Evolutionary conservation across 768 basidiomycete species (phyloP).

Genomic region (Gloeophyllum trabeum): DNA sequence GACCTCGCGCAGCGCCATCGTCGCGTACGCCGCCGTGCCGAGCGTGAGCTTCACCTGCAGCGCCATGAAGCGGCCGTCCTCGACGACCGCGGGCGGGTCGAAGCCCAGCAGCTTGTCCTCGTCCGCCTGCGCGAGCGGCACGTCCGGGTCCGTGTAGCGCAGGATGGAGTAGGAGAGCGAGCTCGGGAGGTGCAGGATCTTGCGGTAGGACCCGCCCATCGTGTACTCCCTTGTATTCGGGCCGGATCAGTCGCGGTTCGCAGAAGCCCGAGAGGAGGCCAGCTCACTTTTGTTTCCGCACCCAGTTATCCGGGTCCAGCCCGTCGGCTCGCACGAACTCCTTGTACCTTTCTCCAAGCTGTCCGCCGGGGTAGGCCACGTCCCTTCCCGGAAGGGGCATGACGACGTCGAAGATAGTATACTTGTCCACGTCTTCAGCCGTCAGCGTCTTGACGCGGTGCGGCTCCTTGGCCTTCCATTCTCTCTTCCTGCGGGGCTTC

Average conservation of each 20-base stretch:
- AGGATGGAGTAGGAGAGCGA: slow-evolving; percentile 75
- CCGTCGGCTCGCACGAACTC: slow-evolving; percentile 80
- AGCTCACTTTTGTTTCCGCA: slow-evolving; percentile 78
- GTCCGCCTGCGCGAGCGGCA: slow-evolving; percentile 87
- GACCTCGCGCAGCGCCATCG: slow-evolving; percentile 93
- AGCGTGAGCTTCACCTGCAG: slow-evolving; percentile 79
- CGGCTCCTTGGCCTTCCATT: slow-evolving; percentile 46
- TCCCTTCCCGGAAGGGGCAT: slow-evolving; percentile 97
- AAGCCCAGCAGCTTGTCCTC: slow-evolving; percentile 86
- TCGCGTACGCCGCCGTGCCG: slow-evolving; percentile 90
- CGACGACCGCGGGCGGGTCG: slow-evolving; percentile 52
- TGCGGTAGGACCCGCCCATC: slow-evolving; percentile 87
- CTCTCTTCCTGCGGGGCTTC: slow-evolving; percentile 13
- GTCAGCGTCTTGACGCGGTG: slow-evolving; percentile 70
- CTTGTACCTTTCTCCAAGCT: slow-evolving; percentile 76
- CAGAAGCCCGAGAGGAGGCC: not conserved
- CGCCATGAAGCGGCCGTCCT: slow-evolving; percentile 78
- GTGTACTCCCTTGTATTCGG: slow-evolving; percentile 94
- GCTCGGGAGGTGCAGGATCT: slow-evolving; percentile 78
- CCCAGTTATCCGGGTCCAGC: slow-evolving; percentile 81
- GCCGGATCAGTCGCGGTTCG: slow-evolving; percentile 5
- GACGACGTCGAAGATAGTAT: slow-evolving; percentile 89
- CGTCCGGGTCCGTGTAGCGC: slow-evolving; percentile 88
- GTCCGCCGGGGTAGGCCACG: slow-evolving; percentile 84
- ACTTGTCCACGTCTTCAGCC: slow-evolving; percentile 65